phyloP scores from a whole-genome alignment of 2,329 filamentous ascomycete species.

The Penicillium digitatum region DNA sequence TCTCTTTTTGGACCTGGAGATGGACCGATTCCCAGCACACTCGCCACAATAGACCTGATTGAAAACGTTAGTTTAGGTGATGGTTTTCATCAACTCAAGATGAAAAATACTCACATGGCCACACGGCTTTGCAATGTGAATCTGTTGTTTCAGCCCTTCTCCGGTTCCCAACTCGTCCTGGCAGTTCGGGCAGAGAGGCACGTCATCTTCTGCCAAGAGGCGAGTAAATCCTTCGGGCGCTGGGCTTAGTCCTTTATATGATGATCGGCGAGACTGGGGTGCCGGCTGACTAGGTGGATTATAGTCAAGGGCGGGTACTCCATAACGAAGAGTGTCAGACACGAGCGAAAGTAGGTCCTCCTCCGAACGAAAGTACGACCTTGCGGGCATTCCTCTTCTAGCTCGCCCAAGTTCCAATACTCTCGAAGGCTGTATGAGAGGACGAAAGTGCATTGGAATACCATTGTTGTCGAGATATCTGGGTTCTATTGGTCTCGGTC shows the following conservation, averaged over 20 bases:
- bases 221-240: slow-evolving; percentile 76
- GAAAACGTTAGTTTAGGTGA: slow-evolving; percentile 5
- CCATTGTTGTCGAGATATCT: slow-evolving; percentile 7
- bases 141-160: slow-evolving; percentile 68
- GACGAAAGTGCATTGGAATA: not conserved
- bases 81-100: not conserved
- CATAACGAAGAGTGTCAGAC: not conserved
- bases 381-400: not conserved
- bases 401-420: not conserved
- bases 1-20: slow-evolving; percentile 34
- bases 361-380: not conserved
- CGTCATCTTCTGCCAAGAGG: slow-evolving; percentile 65
- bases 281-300: not conserved
- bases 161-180: slow-evolving; percentile 77
- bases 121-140: slow-evolving; percentile 87
- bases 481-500: slow-evolving; percentile 13
- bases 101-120: slow-evolving; percentile 68
- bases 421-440: not conserved
- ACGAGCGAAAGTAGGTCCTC: not conserved
- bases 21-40: slow-evolving; percentile 42
- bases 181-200: slow-evolving; percentile 81
- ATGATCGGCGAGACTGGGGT: not conserved
- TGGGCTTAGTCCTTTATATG: slow-evolving; percentile 61
- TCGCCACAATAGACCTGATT: slow-evolving; percentile 50
- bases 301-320: slow-evolving; percentile 10